Conservation (phyloP, 2,329 filamentous ascomycete species). For the Penicillium psychrosexuale region DNA sequence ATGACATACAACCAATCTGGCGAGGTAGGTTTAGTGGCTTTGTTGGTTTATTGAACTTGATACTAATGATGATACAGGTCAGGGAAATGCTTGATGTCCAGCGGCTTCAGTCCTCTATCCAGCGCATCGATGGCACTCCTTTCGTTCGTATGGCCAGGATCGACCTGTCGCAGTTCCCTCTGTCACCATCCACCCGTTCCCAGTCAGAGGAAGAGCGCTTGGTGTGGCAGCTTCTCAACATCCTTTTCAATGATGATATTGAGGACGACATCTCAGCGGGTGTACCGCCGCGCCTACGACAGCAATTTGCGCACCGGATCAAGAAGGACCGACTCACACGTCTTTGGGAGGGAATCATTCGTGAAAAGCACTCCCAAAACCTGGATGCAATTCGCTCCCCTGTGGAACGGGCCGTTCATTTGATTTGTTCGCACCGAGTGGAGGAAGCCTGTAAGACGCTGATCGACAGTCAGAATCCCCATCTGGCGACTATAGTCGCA, state of each 20-base stretch:
- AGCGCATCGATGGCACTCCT: slow-evolving; percentile 58
- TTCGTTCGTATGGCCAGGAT: slow-evolving; percentile 42
- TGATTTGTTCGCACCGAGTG: slow-evolving; percentile 74
- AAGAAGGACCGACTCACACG: slow-evolving; percentile 48
- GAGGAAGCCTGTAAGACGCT: slow-evolving; percentile 79
- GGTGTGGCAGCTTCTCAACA: slow-evolving; percentile 81
- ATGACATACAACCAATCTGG: slow-evolving; percentile 24
- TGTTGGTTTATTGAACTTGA: not conserved
- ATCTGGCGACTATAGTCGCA: slow-evolving; percentile 78
- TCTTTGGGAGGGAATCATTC: slow-evolving; percentile 42
- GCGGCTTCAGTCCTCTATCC: slow-evolving; percentile 43
- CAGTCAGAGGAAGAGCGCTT: slow-evolving; percentile 37
- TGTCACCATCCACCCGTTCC: slow-evolving; percentile 28
- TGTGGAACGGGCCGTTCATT: slow-evolving; percentile 81
- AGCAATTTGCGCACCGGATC: slow-evolving; percentile 44
- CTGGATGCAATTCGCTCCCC: slow-evolving; percentile 62
- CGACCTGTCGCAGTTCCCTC: slow-evolving; percentile 35
- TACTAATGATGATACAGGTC: slow-evolving; percentile 15
- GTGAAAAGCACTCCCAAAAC: slow-evolving; percentile 65
- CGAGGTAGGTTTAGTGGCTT: slow-evolving; percentile 18
- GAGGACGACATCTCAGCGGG: slow-evolving; percentile 46
- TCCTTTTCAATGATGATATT: slow-evolving; percentile 73
- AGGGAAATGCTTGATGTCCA: slow-evolving; percentile 36
- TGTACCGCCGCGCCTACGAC: slow-evolving; percentile 39
- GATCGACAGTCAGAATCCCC: slow-evolving; percentile 71